These are phyloP conservation scores for Epichloe gansuensis DNA, from an alignment of 2,329 filamentous ascomycete species.

Conservation along the genomic window DNA sequence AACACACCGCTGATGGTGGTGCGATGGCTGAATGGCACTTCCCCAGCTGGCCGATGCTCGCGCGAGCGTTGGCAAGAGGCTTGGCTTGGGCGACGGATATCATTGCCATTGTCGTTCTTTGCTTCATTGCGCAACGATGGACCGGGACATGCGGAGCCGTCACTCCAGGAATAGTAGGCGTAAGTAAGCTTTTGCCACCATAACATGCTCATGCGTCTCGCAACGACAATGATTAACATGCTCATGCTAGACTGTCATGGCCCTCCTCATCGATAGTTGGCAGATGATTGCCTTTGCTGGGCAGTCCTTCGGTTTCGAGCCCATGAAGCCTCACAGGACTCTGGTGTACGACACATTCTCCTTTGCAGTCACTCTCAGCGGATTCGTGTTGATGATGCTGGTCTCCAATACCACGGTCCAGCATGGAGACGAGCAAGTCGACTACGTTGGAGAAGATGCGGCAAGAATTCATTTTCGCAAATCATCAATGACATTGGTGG, in stretches of 20 bases:
- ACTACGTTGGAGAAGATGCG: background rate
- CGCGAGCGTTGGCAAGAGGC: conserved; percentile 15
- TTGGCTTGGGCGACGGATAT: conserved; percentile 21
- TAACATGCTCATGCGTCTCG: background rate
- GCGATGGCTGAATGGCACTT: conserved; percentile 4
- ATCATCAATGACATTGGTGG: background rate
- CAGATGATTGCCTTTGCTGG: conserved; percentile 20
- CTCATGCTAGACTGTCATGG: conserved; percentile 10
- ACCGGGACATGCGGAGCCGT: conserved; percentile 16
- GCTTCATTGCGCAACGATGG: conserved; percentile 22
- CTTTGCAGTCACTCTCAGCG: conserved; percentile 21
- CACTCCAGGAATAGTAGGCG: conserved; percentile 20
- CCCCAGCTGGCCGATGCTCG: conserved; percentile 4
- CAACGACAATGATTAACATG: background rate
- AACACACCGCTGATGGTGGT: background rate
- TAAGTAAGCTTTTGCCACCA: conserved; percentile 11
- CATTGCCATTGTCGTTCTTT: conserved; percentile 19
- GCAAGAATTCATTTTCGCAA: conserved; percentile 7
- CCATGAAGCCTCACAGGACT: conserved; percentile 16
- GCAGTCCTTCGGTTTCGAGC: conserved; percentile 13
- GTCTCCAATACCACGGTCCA: conserved; percentile 11
- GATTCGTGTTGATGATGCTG: conserved; percentile 22
- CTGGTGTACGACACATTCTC: conserved; percentile 22
- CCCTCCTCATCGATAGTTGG: conserved; percentile 27
- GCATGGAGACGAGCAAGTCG: background rate